Evolutionary conservation across 1,139 yeast genomes (phyloP).

Genomic region (Kodamaea ohmeri): DNA sequence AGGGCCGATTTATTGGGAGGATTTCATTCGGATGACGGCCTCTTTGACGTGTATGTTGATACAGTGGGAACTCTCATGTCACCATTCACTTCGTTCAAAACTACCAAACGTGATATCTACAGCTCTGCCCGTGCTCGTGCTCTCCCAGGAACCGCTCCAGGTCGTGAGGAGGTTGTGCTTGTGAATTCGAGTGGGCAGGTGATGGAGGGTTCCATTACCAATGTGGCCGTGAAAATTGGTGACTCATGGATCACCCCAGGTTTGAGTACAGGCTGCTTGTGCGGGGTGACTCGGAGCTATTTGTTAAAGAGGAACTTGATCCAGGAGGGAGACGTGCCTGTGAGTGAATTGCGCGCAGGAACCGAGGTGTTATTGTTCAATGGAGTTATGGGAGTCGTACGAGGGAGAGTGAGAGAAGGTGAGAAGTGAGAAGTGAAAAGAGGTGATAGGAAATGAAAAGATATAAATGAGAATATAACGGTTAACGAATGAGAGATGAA

Average conservation of each 20-base stretch:
- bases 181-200: slow-evolving; percentile 58
- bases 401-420: slow-evolving; percentile 44
- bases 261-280: slow-evolving; percentile 73
- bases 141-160: slow-evolving; percentile 35
- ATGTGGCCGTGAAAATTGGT: slow-evolving; percentile 57
- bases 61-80: slow-evolving; percentile 51
- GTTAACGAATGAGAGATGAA: neutral
- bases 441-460: neutral
- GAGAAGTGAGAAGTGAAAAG: neutral
- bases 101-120: slow-evolving; percentile 70
- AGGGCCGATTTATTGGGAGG: slow-evolving; percentile 47
- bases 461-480: too few relatives aligned
- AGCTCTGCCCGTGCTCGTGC: slow-evolving; percentile 55
- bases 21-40: slow-evolving; percentile 18
- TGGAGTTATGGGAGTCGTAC: slow-evolving; percentile 78
- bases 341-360: slow-evolving; percentile 52
- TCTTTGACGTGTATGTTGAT: slow-evolving; percentile 66
- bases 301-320: slow-evolving; percentile 55
- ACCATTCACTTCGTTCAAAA: slow-evolving; percentile 85
- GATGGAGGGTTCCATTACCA: slow-evolving; percentile 85
- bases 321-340: slow-evolving; percentile 50
- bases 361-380: slow-evolving; percentile 72
- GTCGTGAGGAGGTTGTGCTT: slow-evolving; percentile 65
- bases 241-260: slow-evolving; percentile 79
- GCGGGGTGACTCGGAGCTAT: slow-evolving; percentile 77